Percentiles rank a stretch among this genome's conserved stretches.
Evolutionary conservation across 2,329 filamentous ascomycete species (phyloP).

Genomic region (Coleophoma eucalyptorum): DNA sequence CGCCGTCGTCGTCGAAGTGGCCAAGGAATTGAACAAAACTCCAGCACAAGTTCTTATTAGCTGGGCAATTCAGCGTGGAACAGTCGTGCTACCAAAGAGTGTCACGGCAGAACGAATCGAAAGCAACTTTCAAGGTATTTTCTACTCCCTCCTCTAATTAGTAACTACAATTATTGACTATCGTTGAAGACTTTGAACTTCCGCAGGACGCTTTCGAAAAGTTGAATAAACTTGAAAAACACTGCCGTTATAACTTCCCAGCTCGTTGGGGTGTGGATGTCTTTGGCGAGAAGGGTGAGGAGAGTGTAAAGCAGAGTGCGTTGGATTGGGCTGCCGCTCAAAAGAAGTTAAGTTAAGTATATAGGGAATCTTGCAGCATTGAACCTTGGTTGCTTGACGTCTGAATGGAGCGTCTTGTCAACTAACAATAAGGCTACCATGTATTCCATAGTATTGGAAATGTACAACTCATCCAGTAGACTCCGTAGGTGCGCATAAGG

Average conservation of each 20-base stretch:
- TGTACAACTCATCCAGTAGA: too few relatives aligned
- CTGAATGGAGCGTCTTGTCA: too few relatives aligned
- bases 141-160: background rate
- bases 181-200: constrained; percentile 24
- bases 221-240: constrained; percentile 31
- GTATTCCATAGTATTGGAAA: too few relatives aligned
- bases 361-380: too few relatives aligned
- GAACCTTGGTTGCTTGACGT: too few relatives aligned
- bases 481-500: too few relatives aligned
- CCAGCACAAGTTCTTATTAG: constrained; percentile 48
- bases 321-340: constrained; percentile 27
- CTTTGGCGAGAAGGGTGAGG: constrained; percentile 33
- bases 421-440: too few relatives aligned
- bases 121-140: constrained; percentile 31
- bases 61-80: constrained; percentile 49
- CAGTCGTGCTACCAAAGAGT: constrained; percentile 47
- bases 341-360: constrained; percentile 11
- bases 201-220: constrained; percentile 30
- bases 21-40: constrained; percentile 44
- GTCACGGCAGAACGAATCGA: constrained; percentile 45
- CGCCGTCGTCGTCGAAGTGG: constrained; percentile 44
- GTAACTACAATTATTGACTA: constrained; percentile 13
- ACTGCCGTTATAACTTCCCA: constrained; percentile 37
- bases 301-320: constrained; percentile 26
- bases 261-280: constrained; percentile 34